These are phyloP conservation scores for Leishmania braziliensis DNA, from an alignment of 208 protist genomes.

Conservation along the genomic window DNA sequence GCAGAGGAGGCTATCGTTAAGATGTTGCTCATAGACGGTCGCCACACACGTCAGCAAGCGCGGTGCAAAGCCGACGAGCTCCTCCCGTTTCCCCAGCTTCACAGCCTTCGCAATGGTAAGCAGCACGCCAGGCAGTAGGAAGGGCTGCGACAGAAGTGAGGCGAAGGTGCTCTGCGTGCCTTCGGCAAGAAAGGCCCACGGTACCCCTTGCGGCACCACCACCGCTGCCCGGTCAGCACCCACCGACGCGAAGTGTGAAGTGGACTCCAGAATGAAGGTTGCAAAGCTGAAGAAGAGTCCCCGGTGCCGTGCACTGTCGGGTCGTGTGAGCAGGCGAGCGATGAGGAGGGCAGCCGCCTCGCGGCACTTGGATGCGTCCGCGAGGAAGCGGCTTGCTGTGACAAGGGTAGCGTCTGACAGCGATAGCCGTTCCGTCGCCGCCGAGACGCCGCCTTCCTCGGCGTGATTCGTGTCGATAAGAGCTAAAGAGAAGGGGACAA, in stretches of 20 bases:
- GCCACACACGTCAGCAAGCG: constrained; percentile 50
- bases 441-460: neutral
- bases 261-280: constrained; percentile 32
- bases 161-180: constrained; percentile 28
- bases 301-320: constrained; percentile 77
- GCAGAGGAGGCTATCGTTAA: constrained; percentile 69
- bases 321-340: constrained; percentile 89
- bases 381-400: constrained; percentile 70
- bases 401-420: constrained; percentile 82
- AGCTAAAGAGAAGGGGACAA: constrained; percentile 96
- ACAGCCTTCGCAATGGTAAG: constrained; percentile 87
- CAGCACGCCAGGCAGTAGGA: constrained; percentile 81
- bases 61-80: constrained; percentile 72
- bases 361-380: constrained; percentile 86
- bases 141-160: constrained; percentile 28
- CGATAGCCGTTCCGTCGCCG: constrained; percentile 14
- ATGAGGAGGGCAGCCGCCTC: constrained; percentile 93
- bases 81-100: constrained; percentile 91
- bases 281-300: constrained; percentile 69
- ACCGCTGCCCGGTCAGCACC: neutral
- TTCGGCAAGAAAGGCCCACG: constrained; percentile 24
- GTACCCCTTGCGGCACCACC: constrained; percentile 8
- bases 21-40: constrained; percentile 30
- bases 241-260: neutral
- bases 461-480: constrained; percentile 83